Base-by-base conservation (phyloP, 208 protist species). In the Trypanosoma mega region DNA sequence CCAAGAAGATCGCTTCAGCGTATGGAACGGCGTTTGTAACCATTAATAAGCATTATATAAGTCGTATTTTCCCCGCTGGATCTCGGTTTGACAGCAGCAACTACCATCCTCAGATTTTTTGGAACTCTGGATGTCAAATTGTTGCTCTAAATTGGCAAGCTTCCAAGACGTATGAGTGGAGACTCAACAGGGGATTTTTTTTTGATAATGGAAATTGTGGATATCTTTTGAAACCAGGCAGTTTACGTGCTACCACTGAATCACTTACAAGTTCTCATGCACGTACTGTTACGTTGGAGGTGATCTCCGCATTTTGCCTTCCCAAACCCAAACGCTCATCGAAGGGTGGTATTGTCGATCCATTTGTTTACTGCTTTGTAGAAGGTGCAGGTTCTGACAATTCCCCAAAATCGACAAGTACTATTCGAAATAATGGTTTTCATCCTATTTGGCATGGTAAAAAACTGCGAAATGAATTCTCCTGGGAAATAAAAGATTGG, bases 111-210 rank as follows among this genome's bases (percentile, higher is more conserved):
- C 62, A 80, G 12, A 46, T 75, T 18, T 68, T 77, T 47, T 97
- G 87, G 89, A 79, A 76, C 52, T 50, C 29, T 23, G 93, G 96
- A 1, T 91, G 72, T 58, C 93, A 98, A 61, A 49, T 98, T 2
- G 88, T 92, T 16, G 93, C 94, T n/a, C 58, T 98, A 8, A 98
- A 98, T 80, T 96, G 79, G 69, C 96, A 98, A 63, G 82, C 76
- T 4, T 72, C 11, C 24, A 76, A 78, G 34, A 75, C 72, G 14
- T 81, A 76, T 27, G 62, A 73, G 61, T 78, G 78, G 71, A 74
- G 83, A 11, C 53, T 94, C n/a, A 98, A 98, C 64, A 46, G 61
- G 20, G 82, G 76, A 41, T 85, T 90, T 62, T 98, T 98, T 72
- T 34, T 55, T 27, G 85, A 96, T 54, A 98, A 98, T 68, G 96